Evolutionary conservation across 208 protist species (phyloP).

Genomic region (Leishmania tarentolae): DNA sequence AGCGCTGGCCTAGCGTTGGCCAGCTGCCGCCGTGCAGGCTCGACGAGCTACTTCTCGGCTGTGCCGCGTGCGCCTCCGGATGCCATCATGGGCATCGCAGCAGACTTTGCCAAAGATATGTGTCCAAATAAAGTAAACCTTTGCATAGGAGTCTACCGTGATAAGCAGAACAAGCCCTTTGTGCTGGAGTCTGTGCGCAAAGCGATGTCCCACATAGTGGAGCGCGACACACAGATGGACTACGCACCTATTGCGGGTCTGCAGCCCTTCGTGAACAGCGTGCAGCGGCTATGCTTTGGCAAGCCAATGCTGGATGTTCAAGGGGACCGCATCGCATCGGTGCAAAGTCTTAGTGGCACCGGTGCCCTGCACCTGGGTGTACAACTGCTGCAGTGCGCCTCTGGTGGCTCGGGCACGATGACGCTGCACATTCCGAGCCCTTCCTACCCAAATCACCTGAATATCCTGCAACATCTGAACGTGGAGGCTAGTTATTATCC

Average conservation of each 20-base stretch:
- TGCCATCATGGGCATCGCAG: constrained; percentile 72
- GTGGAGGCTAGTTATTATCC: constrained; percentile 53
- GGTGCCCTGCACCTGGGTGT: constrained; percentile 74
- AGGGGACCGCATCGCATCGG: constrained; percentile 63
- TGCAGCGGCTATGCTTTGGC: constrained; percentile 91
- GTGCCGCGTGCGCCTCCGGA: constrained; percentile 66
- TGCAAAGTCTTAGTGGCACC: constrained; percentile 85
- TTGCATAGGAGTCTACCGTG: constrained; percentile 96
- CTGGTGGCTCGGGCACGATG: constrained; percentile 1
- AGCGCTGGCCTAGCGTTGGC: neutral
- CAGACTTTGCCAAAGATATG: constrained; percentile 71
- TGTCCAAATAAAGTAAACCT: constrained; percentile 95
- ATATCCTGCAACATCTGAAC: constrained; percentile 65
- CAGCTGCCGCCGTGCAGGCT: constrained; percentile 15
- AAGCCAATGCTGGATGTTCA: constrained; percentile 35
- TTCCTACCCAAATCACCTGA: constrained; percentile 80
- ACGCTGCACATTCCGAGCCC: constrained; percentile 63
- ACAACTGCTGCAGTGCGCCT: constrained; percentile 55
- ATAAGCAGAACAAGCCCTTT: constrained; percentile 90
- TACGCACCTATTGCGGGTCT: constrained; percentile 96
- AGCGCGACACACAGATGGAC: constrained; percentile 73
- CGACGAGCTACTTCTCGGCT: constrained; percentile 37
- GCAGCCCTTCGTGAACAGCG: constrained; percentile 66
- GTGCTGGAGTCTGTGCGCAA: constrained; percentile 92
- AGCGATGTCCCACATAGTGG: constrained; percentile 44